These are phyloP conservation scores for Cylindrotheca closterium DNA, from an alignment of 108 stramenopile species.

Conservation along the genomic window DNA sequence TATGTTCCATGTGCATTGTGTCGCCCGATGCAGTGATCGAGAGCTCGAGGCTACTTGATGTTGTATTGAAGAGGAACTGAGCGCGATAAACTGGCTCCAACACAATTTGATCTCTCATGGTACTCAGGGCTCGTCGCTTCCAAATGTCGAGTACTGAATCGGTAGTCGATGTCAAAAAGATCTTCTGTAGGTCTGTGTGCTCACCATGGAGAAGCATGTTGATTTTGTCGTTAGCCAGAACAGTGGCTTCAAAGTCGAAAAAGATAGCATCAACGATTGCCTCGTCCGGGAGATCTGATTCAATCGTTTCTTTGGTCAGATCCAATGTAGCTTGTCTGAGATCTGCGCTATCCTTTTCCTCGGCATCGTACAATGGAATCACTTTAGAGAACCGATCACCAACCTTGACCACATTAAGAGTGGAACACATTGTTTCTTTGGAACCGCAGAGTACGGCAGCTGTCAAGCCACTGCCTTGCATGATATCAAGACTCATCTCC, in stretches of 20 bases:
- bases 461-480: too few relatives aligned
- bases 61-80: neutral
- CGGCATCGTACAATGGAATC: neutral
- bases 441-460: conserved; percentile 12
- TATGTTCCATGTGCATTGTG: neutral
- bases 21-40: neutral
- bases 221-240: neutral
- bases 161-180: neutral
- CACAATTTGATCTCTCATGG: neutral
- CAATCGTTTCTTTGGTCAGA: neutral
- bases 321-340: too few relatives aligned
- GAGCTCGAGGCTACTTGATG: neutral
- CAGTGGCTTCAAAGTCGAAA: neutral
- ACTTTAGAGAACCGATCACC: conserved; percentile 30
- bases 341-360: too few relatives aligned
- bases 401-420: conserved; percentile 9
- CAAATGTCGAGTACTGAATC: neutral
- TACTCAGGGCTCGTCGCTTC: neutral
- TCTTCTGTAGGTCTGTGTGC: neutral
- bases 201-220: neutral
- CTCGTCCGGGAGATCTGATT: neutral
- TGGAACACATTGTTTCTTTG: neutral
- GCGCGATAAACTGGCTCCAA: neutral
- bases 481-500: too few relatives aligned
- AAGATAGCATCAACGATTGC: too few relatives aligned